Conservation (phyloP, 495 filamentous ascomycete species). For the Xylaria scruposa region DNA sequence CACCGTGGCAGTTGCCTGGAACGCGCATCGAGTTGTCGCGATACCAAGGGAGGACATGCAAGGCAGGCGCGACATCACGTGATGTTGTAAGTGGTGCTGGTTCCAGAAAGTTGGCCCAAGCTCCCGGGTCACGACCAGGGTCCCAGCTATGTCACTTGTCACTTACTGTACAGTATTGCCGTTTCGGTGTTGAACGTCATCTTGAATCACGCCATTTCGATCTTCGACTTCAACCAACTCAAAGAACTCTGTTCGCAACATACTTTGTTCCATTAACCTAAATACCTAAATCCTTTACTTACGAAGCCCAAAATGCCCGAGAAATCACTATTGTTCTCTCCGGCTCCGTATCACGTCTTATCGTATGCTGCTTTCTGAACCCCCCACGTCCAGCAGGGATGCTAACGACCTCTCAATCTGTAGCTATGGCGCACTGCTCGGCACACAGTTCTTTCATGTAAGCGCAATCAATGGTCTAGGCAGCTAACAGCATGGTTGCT, state of each 20-base stretch:
- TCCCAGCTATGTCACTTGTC: not conserved
- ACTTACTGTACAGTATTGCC: not conserved
- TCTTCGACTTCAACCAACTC: conserved; percentile 8
- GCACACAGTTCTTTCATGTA: conserved; percentile 81
- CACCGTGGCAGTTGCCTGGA: conserved; percentile 22
- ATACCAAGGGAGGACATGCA: not conserved
- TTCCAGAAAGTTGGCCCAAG: not conserved
- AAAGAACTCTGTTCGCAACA: not conserved
- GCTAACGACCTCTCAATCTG: conserved; percentile 22
- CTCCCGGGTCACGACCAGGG: not conserved
- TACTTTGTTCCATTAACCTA: not conserved
- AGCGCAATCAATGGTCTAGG: conserved; percentile 21
- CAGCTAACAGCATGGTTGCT: not conserved
- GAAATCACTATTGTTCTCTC: conserved; percentile 56
- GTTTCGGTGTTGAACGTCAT: conserved; percentile 10
- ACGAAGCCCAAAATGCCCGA: conserved; percentile 33
- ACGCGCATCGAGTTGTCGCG: conserved; percentile 15
- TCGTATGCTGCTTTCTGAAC: conserved; percentile 56
- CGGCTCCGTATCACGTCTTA: conserved; percentile 78
- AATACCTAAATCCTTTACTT: not conserved
- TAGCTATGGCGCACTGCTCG: conserved; percentile 82
- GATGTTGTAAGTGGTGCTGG: not conserved
- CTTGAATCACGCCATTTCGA: conserved; percentile 10
- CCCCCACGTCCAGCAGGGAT: not conserved
- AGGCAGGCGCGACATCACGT: conserved; percentile 24